Evolutionary conservation across 139 green algal genomes (phyloP), one percentile per base, ranked within the genome.

Genomic region (Chlorella sp.): DNA sequence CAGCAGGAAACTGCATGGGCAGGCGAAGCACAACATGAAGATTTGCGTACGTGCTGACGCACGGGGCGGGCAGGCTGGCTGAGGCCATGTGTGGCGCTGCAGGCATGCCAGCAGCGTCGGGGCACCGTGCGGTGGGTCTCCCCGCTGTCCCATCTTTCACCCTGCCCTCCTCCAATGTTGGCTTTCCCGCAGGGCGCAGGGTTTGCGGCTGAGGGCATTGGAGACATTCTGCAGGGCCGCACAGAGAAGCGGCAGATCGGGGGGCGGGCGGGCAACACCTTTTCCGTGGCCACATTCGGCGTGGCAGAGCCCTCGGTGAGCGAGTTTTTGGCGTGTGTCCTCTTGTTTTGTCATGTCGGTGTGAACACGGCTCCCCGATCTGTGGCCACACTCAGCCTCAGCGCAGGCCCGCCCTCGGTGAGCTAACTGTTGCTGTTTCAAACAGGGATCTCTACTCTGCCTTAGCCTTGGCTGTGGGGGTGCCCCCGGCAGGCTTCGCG

Each of bases 181-280:
- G 24, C 42, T 60, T 40, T 11, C 82, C 60, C 87, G 73, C 92
- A 94, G 78, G 91, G 83, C 39, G 91, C 88, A 15, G 92, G 86
- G 14, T 98, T 98, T 89, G 91, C 81, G 0, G 68, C 85, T 0
- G 96, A 98, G 92, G 94, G 96, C 92, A 98, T 99, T 88, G 95
- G 97, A 42, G 86, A 96, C 81, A 99, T 99, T 81, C 90, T 99
- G 79, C 81, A 85, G 26, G 87, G 85, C 1, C 95, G 97, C 85
- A 99, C 97, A 14, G 96, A 99, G 90, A 98, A 98, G 92, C 94
- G 97, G 0, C 93, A 96, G 92, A 95, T 99, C 28, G 97, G 97
- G 69, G 91, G 90, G 32, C 87, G 95, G n/a, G 94, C 92, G 26
- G 95, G 96, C 83, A 98, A 98, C 95, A 96, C 94, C 60, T 98